phyloP scores from a whole-genome alignment of 352 stramenopile genomes.

The Phytopythium litorale region DNA sequence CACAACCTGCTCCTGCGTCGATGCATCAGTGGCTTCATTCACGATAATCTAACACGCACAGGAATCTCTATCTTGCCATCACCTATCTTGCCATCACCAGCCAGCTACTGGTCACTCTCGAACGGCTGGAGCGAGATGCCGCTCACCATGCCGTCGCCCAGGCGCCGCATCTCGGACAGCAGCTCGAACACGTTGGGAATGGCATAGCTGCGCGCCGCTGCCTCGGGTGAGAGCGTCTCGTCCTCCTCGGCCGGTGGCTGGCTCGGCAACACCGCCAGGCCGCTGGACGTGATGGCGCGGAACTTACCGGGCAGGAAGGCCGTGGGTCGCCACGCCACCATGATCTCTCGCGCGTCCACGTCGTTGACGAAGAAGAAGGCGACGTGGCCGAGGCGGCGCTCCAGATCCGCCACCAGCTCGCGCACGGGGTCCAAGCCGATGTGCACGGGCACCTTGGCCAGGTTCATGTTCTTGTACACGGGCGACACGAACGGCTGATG shows the following conservation, averaged over 20 bases:
- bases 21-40: not conserved
- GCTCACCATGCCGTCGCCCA: conserved; percentile 61
- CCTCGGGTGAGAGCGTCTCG: conserved; percentile 5
- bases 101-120: conserved; percentile 9
- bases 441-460: conserved; percentile 56
- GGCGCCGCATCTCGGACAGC: conserved; percentile 66
- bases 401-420: conserved; percentile 55
- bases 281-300: conserved; percentile 67
- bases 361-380: conserved; percentile 80
- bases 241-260: conserved; percentile 15
- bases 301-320: conserved; percentile 80
- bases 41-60: not conserved
- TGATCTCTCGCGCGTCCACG: conserved; percentile 56
- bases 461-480: conserved; percentile 88
- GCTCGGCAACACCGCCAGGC: conserved; percentile 52
- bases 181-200: conserved; percentile 79
- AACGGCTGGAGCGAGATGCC: conserved; percentile 54
- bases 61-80: not conserved
- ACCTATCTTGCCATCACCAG: not conserved
- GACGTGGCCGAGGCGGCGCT: conserved; percentile 54
- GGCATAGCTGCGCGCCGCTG: conserved; percentile 30
- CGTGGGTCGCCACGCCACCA: conserved; percentile 76
- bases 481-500: conserved; percentile 51
- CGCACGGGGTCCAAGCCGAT: conserved; percentile 74
- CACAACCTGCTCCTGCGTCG: no score